These are phyloP conservation scores for Penicillium polonicum DNA, from an alignment of 2,329 filamentous ascomycete species.

Conservation along the genomic window DNA sequence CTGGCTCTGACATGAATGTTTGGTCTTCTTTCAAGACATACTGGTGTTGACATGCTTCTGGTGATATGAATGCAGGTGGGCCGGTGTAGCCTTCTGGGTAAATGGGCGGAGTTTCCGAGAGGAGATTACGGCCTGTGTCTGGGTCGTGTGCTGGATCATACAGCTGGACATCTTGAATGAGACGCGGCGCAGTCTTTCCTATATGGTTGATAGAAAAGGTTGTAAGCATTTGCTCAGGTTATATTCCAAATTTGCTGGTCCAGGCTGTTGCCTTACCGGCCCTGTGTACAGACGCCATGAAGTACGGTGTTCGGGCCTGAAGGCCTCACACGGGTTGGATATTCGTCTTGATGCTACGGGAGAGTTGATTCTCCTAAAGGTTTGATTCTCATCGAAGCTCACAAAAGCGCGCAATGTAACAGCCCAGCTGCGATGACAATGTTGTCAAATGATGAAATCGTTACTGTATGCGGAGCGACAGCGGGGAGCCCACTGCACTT, in stretches of 20 bases:
- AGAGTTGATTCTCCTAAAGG: not conserved
- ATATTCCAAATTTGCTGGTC: not conserved
- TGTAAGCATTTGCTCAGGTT: slow-evolving; percentile 4
- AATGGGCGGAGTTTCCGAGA: slow-evolving; percentile 58
- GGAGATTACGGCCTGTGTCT: slow-evolving; percentile 52
- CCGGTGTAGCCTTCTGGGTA: slow-evolving; percentile 40
- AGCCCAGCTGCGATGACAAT: slow-evolving; percentile 1
- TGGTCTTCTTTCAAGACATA: slow-evolving; percentile 59
- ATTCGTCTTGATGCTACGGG: not conserved
- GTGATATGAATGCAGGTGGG: slow-evolving; percentile 38
- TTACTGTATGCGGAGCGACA: slow-evolving; percentile 20
- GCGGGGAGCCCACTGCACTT: slow-evolving; percentile 30
- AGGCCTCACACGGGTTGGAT: not conserved
- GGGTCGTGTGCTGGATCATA: slow-evolving; percentile 47
- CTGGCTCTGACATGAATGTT: slow-evolving; percentile 48
- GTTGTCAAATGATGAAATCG: slow-evolving; percentile 13
- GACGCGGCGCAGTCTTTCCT: slow-evolving; percentile 55
- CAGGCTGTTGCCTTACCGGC: slow-evolving; percentile 32
- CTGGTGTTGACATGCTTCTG: slow-evolving; percentile 57
- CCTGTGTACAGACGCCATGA: slow-evolving; percentile 34
- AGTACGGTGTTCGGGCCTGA: slow-evolving; percentile 11
- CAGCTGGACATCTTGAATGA: slow-evolving; percentile 47
- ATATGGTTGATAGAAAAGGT: not conserved
- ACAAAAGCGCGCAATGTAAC: not conserved
- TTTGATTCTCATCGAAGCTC: not conserved